phyloP scores from a whole-genome alignment of 257 asterid genomes.

The Solanum chilense region DNA sequence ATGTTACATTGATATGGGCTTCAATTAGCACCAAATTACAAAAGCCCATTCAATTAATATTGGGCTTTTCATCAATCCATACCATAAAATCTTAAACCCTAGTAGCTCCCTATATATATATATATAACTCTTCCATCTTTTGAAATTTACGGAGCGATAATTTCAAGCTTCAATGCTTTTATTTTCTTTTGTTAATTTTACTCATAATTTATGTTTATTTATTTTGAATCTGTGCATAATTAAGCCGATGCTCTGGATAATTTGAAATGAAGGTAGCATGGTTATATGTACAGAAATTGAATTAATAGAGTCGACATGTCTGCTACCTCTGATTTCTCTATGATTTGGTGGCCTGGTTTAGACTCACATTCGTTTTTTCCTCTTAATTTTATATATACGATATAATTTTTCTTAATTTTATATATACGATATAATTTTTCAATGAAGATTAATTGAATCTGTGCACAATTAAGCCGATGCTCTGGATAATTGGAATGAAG shows the following conservation, averaged over 20 bases:
- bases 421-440: background rate
- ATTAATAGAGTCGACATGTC: constrained; percentile 22
- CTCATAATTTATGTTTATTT: background rate
- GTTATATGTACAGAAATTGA: constrained; percentile 23
- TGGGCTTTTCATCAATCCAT: background rate
- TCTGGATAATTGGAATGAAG: background rate
- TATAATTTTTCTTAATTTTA: background rate
- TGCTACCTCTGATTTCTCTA: constrained; percentile 15
- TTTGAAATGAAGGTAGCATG: constrained; percentile 25
- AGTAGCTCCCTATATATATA: background rate
- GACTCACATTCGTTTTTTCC: constrained; percentile 3
- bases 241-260: constrained; percentile 32
- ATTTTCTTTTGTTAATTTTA: background rate
- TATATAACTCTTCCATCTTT: background rate
- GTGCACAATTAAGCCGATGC: background rate
- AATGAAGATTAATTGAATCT: too few relatives aligned
- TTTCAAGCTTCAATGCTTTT: background rate
- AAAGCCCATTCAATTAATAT: background rate
- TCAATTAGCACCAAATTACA: background rate
- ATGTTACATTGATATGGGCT: background rate
- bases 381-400: too few relatives aligned
- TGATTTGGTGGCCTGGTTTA: constrained; percentile 33
- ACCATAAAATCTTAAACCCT: background rate
- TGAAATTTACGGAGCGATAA: background rate
- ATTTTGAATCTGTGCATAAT: background rate